Conservation (phyloP, 345 rosid genomes). For the Citrus inodora region DNA sequence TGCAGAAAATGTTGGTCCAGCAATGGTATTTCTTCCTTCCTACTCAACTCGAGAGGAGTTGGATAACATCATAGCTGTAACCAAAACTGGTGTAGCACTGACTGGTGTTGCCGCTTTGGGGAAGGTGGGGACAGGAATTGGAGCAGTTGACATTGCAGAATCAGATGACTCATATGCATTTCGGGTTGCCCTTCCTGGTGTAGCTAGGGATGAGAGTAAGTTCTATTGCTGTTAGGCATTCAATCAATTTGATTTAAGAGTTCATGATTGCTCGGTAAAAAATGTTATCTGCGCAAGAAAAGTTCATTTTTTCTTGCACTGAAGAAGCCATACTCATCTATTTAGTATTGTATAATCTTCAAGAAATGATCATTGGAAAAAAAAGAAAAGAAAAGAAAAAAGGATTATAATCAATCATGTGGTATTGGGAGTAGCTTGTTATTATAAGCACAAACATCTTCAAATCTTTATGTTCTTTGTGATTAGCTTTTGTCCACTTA, state of each 20-base stretch:
- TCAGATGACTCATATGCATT: slow-evolving; percentile 36
- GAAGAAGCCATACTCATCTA: neutral
- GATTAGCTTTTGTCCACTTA: neutral
- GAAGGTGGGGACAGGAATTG: slow-evolving; percentile 53
- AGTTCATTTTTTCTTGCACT: neutral
- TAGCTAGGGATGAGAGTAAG: slow-evolving; percentile 57
- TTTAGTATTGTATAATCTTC: neutral
- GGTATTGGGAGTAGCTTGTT: neutral
- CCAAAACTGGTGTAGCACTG: slow-evolving; percentile 50
- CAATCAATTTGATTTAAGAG: neutral
- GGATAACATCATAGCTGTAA: slow-evolving; percentile 30
- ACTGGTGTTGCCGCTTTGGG: slow-evolving; percentile 71
- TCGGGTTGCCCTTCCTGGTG: slow-evolving; percentile 11
- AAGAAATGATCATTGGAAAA: neutral
- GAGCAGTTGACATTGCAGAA: slow-evolving; percentile 60
- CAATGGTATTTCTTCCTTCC: slow-evolving; percentile 50
- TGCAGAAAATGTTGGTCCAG: slow-evolving; percentile 35
- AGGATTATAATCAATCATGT: neutral
- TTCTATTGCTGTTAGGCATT: neutral
- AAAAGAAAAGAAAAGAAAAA: no score
- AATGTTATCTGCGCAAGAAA: neutral
- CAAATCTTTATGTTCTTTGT: neutral
- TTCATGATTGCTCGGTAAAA: slow-evolving; percentile 7
- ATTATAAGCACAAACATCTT: neutral
- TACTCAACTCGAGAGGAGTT: slow-evolving; percentile 37